Percentiles rank a stretch among this genome's conserved stretches.
These are phyloP conservation scores for Cyberlindnera japonica DNA, from an alignment of 805 yeast genomes.

Conservation along the genomic window DNA sequence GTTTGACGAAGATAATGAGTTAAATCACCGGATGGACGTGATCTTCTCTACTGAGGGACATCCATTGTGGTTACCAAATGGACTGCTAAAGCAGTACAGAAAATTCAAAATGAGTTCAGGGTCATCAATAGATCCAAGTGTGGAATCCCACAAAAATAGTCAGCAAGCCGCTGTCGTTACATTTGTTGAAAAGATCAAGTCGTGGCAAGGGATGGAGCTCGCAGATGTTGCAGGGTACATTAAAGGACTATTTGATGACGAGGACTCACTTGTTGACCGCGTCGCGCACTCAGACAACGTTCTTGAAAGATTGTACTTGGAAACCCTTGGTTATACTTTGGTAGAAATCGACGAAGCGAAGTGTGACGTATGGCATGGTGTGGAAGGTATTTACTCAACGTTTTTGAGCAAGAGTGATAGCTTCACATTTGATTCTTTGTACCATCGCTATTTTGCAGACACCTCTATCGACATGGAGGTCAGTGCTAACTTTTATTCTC, in stretches of 20 bases:
- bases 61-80: slow-evolving; percentile 67
- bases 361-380: slow-evolving; percentile 1
- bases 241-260: slow-evolving; percentile 7
- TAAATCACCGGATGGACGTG: slow-evolving; percentile 40
- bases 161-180: background rate
- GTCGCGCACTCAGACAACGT: background rate
- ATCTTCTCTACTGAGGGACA: slow-evolving; percentile 86
- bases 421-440: slow-evolving; percentile 21
- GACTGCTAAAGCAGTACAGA: slow-evolving; percentile 29
- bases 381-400: slow-evolving; percentile 10
- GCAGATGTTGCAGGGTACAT: slow-evolving; percentile 10
- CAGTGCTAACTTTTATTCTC: slow-evolving; percentile 11
- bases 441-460: slow-evolving; percentile 11
- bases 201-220: slow-evolving; percentile 7
- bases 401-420: slow-evolving; percentile 5
- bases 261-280: too few relatives aligned
- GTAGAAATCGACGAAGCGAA: background rate
- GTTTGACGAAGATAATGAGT: slow-evolving; percentile 63
- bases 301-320: slow-evolving; percentile 4
- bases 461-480: slow-evolving; percentile 12
- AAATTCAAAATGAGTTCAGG: background rate
- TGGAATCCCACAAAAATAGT: background rate
- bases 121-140: background rate
- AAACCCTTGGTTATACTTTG: slow-evolving; percentile 3
- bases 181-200: slow-evolving; percentile 3